phyloP scores from a whole-genome alignment of 2,329 filamentous ascomycete species.

The Calycina herbarum region DNA sequence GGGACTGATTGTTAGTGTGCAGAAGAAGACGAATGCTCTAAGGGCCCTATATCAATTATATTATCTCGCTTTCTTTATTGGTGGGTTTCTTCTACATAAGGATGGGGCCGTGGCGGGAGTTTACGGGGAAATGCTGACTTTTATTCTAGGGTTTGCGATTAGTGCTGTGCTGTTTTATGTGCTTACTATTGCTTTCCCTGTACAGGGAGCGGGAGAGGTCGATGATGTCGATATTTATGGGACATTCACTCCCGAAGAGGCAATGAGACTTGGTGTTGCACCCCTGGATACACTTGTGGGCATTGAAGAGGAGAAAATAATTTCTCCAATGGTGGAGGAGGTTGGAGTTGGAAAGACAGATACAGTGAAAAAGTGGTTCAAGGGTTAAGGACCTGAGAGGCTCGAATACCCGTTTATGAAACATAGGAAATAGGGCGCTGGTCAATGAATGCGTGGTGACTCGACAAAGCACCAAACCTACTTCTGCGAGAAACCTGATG shows the following conservation, averaged over 20 bases:
- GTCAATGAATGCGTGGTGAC: too few relatives aligned
- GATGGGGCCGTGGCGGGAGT: too few relatives aligned
- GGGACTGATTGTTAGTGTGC: neutral
- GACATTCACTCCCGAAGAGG: neutral
- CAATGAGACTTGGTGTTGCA: neutral
- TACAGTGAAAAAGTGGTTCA: neutral
- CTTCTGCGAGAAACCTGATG: too few relatives aligned
- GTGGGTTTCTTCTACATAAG: neutral
- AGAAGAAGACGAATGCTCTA: neutral
- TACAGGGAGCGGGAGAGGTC: neutral
- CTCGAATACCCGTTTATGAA: too few relatives aligned
- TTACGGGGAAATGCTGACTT: neutral
- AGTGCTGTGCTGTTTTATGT: neutral
- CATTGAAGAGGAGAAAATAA: neutral
- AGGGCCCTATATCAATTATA: neutral
- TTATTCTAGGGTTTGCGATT: neutral
- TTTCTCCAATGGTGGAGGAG: neutral
- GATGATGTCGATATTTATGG: neutral
- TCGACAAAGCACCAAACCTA: too few relatives aligned
- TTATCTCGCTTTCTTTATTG: neutral
- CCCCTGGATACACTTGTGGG: neutral
- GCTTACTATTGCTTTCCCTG: slow-evolving; percentile 1
- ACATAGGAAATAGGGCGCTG: neutral
- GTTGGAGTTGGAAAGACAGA: neutral
- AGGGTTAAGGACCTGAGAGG: neutral